These are phyloP conservation scores for Metschnikowia bowlesiae DNA, from an alignment of 805 yeast species.

Conservation along the genomic window DNA sequence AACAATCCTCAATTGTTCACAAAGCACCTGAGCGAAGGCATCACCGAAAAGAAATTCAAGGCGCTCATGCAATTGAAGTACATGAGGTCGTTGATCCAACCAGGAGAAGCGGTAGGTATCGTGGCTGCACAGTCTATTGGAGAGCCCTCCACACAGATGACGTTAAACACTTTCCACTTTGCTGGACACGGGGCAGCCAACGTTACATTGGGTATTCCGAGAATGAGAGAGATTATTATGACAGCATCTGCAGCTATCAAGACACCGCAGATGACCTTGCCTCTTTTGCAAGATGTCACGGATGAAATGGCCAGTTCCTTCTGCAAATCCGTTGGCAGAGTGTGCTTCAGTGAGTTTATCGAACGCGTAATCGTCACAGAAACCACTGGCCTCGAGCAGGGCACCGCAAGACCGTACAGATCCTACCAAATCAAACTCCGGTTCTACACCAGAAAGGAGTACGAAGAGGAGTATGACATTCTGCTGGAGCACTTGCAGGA, in stretches of 20 bases:
- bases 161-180: constrained; percentile 92
- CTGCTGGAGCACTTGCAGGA: constrained; percentile 71
- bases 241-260: constrained; percentile 93
- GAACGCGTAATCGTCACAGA: constrained; percentile 84
- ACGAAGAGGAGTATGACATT: constrained; percentile 84
- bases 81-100: constrained; percentile 90
- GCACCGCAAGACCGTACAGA: constrained; percentile 50
- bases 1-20: constrained; percentile 54
- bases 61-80: constrained; percentile 97
- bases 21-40: constrained; percentile 44
- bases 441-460: constrained; percentile 74
- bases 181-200: constrained; percentile 99
- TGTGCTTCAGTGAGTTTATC: constrained; percentile 81
- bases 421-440: constrained; percentile 70
- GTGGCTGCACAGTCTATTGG: constrained; percentile 98
- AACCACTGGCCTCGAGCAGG: constrained; percentile 63
- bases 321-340: constrained; percentile 84
- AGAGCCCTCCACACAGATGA: constrained; percentile 99
- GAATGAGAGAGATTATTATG: constrained; percentile 99
- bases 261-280: constrained; percentile 98
- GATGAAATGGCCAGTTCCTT: constrained; percentile 89
- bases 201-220: constrained; percentile 98
- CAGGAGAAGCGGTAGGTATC: constrained; percentile 98
- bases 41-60: constrained; percentile 79
- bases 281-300: constrained; percentile 70